Evolutionary conservation across 208 protist species (phyloP).

Genomic region (Crithidia acanthocephali): DNA sequence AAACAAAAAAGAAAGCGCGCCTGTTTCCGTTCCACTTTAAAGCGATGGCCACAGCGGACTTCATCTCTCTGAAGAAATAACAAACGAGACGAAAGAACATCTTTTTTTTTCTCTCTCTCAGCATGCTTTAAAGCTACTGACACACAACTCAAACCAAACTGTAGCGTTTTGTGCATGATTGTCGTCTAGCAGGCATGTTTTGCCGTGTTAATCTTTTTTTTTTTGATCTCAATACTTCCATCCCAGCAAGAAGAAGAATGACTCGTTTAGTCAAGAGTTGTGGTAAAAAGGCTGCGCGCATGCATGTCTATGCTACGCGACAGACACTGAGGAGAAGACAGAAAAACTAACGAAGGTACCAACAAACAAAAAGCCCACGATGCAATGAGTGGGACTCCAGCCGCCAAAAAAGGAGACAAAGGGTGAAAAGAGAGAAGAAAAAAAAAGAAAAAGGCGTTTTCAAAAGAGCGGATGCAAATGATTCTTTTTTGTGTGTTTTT

Average conservation of each 20-base stretch:
- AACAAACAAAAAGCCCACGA: not conserved
- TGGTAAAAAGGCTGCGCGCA: too few species aligned
- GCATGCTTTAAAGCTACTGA: not conserved
- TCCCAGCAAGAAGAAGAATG: too few species aligned
- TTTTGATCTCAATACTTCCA: too few species aligned
- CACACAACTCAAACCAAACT: not conserved
- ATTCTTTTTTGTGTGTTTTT: too few species aligned
- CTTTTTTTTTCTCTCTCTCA: not conserved
- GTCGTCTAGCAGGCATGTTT: not conserved
- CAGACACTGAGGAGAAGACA: not conserved
- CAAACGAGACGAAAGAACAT: too few species aligned
- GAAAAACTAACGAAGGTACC: not conserved
- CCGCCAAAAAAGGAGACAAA: slow-evolving; percentile 7
- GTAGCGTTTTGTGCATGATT: not conserved
- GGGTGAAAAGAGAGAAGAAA: not conserved
- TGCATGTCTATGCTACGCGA: too few species aligned
- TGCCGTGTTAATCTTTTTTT: not conserved
- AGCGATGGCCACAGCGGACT: too few species aligned
- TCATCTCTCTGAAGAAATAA: too few species aligned
- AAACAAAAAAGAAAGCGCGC: not conserved
- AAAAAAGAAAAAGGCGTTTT: not conserved
- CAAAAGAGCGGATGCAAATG: too few species aligned
- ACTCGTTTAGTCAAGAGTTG: too few species aligned
- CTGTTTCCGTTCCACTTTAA: too few species aligned
- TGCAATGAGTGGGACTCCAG: not conserved